Conservation (phyloP, 2,329 filamentous ascomycete genomes). For the Colletotrichum somersetense region DNA sequence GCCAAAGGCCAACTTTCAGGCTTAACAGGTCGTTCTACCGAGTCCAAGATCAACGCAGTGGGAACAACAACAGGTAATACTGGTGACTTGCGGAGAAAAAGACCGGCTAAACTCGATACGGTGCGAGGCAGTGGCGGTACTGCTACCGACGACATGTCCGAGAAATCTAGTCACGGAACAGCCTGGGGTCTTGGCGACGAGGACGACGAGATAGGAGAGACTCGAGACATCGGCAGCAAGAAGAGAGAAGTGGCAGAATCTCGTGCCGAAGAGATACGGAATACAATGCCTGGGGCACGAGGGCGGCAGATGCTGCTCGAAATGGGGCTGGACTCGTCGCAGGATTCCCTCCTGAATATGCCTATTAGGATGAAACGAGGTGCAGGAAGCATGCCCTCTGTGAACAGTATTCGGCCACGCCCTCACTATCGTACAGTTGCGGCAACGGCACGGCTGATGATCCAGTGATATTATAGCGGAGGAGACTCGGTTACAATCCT, state of each 20-base stretch:
- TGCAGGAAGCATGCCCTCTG: background rate
- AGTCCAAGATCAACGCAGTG: too few relatives aligned
- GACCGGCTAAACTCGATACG: background rate
- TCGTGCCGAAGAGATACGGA: background rate
- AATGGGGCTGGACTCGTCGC: slow-evolving; percentile 2
- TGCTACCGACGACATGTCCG: rapidly evolving
- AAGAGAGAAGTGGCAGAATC: background rate
- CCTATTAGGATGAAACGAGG: background rate
- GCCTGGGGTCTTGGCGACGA: background rate
- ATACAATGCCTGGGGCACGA: background rate
- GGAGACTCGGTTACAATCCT: background rate
- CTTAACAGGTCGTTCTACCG: background rate
- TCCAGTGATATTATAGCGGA: background rate
- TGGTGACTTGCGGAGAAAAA: background rate
- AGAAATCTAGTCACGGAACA: background rate
- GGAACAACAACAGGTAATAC: background rate
- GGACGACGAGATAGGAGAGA: background rate
- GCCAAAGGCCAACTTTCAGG: background rate
- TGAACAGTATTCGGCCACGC: too few relatives aligned
- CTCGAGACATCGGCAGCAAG: background rate
- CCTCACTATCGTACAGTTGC: background rate
- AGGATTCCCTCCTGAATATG: background rate
- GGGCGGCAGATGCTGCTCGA: slow-evolving; percentile 1
- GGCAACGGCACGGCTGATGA: slow-evolving; percentile 8
- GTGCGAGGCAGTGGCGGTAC: background rate